Evolutionary conservation across 768 basidiomycete species (phyloP).

Genomic region (Lactifluus pinguis): DNA sequence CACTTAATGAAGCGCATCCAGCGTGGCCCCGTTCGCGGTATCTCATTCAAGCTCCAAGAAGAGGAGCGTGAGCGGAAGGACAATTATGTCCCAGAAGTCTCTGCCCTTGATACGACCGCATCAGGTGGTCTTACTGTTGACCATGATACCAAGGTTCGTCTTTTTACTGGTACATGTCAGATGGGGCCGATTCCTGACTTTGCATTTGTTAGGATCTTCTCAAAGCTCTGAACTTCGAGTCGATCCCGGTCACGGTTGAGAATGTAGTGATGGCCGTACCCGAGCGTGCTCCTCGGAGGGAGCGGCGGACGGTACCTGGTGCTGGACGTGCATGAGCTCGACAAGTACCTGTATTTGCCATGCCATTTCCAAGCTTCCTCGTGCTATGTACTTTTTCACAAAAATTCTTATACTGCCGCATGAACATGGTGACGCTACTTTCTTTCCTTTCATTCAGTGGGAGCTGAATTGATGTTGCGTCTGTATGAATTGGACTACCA

Average conservation of each 20-base stretch:
- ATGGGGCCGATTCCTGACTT: background rate
- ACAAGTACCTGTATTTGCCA: conserved; percentile 1
- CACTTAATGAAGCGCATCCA: conserved; percentile 99
- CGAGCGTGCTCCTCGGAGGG: conserved; percentile 65
- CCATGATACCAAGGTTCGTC: conserved; percentile 81
- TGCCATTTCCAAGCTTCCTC: background rate
- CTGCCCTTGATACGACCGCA: conserved; percentile 76
- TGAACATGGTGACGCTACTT: background rate
- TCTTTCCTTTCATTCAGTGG: background rate
- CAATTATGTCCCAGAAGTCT: conserved; percentile 97
- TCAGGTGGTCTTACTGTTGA: conserved; percentile 75
- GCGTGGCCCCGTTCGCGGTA: conserved; percentile 95
- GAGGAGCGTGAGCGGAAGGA: conserved; percentile 99
- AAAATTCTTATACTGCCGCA: background rate
- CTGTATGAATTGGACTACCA: background rate
- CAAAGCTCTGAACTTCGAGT: conserved; percentile 87
- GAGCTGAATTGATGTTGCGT: background rate
- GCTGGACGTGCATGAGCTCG: conserved; percentile 44
- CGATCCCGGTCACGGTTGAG: conserved; percentile 68
- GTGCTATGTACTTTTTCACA: conserved; percentile 4
- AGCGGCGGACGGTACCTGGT: conserved; percentile 74
- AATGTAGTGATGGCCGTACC: conserved; percentile 52
- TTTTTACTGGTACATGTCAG: background rate
- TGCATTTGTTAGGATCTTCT: conserved; percentile 61
- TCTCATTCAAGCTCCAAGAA: conserved; percentile 99